Conservation (phyloP, 2,329 filamentous ascomycete species). For the Rhinocladiella mackenziei region DNA sequence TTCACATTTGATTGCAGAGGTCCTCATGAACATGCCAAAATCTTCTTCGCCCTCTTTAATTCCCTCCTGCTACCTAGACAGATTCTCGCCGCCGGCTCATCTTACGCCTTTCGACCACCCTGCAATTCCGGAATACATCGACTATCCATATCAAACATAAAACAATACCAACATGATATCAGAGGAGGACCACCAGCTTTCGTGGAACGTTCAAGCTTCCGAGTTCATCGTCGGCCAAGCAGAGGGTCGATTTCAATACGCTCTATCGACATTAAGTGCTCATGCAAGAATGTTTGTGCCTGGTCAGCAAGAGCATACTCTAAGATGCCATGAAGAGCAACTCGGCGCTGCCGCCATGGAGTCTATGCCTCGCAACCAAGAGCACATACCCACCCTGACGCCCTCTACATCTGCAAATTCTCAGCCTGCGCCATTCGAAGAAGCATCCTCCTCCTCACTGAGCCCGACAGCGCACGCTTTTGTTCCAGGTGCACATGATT, state of each 20-base stretch:
- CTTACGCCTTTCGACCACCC: no score
- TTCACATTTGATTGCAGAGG: no score
- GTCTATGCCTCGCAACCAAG: conserved; percentile 1
- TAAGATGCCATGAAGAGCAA: background rate
- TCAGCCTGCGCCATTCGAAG: background rate
- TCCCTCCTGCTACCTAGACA: no score
- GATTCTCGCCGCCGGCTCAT: no score
- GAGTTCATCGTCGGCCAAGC: no score
- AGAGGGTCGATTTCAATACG: background rate
- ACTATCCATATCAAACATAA: background rate
- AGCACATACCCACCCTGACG: background rate
- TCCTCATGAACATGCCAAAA: no score
- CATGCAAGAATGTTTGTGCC: conserved; percentile 1
- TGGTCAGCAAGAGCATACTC: background rate
- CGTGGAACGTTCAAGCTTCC: background rate
- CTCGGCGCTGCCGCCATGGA: background rate
- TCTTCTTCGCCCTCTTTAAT: no score
- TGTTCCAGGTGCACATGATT: background rate
- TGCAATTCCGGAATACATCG: no score
- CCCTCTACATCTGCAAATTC: no score
- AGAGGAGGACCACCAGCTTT: background rate
- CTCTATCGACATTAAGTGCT: background rate
- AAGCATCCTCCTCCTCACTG: background rate
- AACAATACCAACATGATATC: conserved; percentile 1
- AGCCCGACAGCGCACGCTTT: background rate